A percentile compares a stretch with the other conserved stretches of the same genome.
These are phyloP conservation scores for Thalassiosira sp. DNA, from an alignment of 352 stramenopile species.

Conservation along the genomic window DNA sequence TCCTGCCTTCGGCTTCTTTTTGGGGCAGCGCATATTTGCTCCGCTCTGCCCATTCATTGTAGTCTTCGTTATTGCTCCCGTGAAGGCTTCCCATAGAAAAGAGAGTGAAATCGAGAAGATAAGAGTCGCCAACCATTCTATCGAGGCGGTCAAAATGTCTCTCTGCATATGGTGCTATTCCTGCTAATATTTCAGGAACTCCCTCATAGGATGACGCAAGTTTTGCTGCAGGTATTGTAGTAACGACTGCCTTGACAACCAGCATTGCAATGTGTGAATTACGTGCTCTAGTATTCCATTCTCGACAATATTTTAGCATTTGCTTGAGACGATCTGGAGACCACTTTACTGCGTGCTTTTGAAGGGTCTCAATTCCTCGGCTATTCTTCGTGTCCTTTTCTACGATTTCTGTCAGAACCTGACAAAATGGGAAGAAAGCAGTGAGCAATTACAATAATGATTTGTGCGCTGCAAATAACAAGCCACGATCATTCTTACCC, in stretches of 20 bases:
- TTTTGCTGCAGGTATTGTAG: slow-evolving; percentile 66
- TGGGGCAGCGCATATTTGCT: slow-evolving; percentile 74
- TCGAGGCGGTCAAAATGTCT: slow-evolving; percentile 96
- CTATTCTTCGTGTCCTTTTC: slow-evolving; percentile 67
- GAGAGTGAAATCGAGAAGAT: slow-evolving; percentile 91
- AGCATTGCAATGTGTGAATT: slow-evolving; percentile 93
- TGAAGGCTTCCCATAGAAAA: slow-evolving; percentile 68
- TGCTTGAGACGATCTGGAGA: slow-evolving; percentile 86
- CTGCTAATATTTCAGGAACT: slow-evolving; percentile 87
- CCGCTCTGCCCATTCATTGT: slow-evolving; percentile 57
- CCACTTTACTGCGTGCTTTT: slow-evolving; percentile 84
- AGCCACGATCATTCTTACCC: slow-evolving; percentile 84
- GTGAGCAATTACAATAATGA: slow-evolving; percentile 45
- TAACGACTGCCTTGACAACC: slow-evolving; percentile 88
- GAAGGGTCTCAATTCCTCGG: slow-evolving; percentile 59
- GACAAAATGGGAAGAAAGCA: slow-evolving; percentile 10
- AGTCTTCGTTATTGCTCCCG: slow-evolving; percentile 42
- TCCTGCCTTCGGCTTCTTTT: slow-evolving; percentile 65
- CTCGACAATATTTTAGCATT: slow-evolving; percentile 91
- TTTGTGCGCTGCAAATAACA: slow-evolving; percentile 58
- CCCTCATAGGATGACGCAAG: slow-evolving; percentile 55
- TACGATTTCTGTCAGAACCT: slow-evolving; percentile 74
- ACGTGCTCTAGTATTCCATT: slow-evolving; percentile 97
- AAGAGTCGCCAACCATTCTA: slow-evolving; percentile 94
- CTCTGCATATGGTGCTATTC: slow-evolving; percentile 95